A percentile compares a stretch with the other conserved stretches of the same genome.
These are phyloP conservation scores for Stereocaulon alpinum DNA, from an alignment of 495 filamentous ascomycete species.

Conservation along the genomic window DNA sequence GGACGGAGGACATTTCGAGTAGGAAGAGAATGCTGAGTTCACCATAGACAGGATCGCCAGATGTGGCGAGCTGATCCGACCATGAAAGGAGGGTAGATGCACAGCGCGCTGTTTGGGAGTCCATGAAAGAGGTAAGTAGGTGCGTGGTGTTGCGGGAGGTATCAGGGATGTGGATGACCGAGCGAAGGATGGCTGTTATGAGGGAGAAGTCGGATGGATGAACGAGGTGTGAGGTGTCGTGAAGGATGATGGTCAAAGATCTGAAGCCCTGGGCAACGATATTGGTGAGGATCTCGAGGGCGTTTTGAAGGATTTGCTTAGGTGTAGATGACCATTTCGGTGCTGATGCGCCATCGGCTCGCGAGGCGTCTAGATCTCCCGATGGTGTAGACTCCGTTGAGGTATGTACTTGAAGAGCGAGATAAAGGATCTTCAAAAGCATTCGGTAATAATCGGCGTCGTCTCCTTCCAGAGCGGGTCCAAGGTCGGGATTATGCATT, in stretches of 20 bases:
- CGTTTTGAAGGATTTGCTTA: slow-evolving; percentile 29
- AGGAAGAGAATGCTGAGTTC: slow-evolving; percentile 81
- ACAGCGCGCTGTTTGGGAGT: slow-evolving; percentile 58
- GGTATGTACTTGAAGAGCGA: slow-evolving; percentile 57
- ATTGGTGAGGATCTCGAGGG: slow-evolving; percentile 63
- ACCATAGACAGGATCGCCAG: slow-evolving; percentile 87
- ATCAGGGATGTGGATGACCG: slow-evolving; percentile 60
- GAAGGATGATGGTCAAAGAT: slow-evolving; percentile 62
- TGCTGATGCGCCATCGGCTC: slow-evolving; percentile 23
- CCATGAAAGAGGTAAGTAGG: slow-evolving; percentile 54
- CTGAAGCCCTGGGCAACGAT: slow-evolving; percentile 76
- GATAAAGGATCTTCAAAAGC: slow-evolving; percentile 74
- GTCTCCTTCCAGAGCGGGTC: slow-evolving; percentile 45
- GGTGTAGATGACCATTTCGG: slow-evolving; percentile 9
- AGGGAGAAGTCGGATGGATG: slow-evolving; percentile 67
- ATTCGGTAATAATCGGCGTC: slow-evolving; percentile 69
- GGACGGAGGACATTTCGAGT: slow-evolving; percentile 72
- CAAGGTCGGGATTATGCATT: slow-evolving; percentile 52
- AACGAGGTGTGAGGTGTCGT: slow-evolving; percentile 46
- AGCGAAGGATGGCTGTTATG: slow-evolving; percentile 80
- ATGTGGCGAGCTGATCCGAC: slow-evolving; percentile 66
- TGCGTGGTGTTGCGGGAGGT: slow-evolving; percentile 48
- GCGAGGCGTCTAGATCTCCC: slow-evolving; percentile 6
- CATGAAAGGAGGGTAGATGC: slow-evolving; percentile 87
- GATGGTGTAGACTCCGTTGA: slow-evolving; percentile 6